Evolutionary conservation across 768 basidiomycete genomes (phyloP), one percentile per base, ranked within the genome.

Genomic region (Tylopilus vinaceipallidus): DNA sequence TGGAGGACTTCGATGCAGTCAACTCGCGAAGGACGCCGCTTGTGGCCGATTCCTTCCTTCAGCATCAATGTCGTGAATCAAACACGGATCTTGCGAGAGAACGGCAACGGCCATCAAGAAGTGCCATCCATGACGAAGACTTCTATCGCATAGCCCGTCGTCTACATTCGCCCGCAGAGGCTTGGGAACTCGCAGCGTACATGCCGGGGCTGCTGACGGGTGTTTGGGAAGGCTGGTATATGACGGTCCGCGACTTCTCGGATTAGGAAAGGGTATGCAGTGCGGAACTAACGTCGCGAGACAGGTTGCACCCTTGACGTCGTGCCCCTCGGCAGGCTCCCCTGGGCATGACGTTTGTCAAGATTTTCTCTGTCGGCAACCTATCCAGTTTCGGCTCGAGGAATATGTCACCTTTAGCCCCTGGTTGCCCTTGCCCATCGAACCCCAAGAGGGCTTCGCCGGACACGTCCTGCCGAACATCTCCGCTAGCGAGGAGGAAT

Each of bases 221-320:
- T 3, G 59, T 77, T 50, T 85, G 83, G 83, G 76, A 83, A 65
- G 83, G 83, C 1, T 71, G 70, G 40, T 80, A 75, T 60, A 79
- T 79, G n/a, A n/a, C n/a, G 78, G 83, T 82, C 55, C 60, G 70
- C 60, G 40, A 48, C 36, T 55, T 54, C 33, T 65, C 13, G 40
- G 36, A 56, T 61, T 56, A 35, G 40, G 53, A 44, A 40, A 39
- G 45, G 39, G 38, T 41, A 16, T 42, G 39, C 43, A 40, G 44
- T 17, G 45, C 44, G 41, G n/a, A 29, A 45, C 59, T 68, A 49
- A 68, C 47, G 7, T 35, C 10, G 17, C 3, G 12, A 16, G 16
- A 45, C 50, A 70, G 69, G 63, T 67, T 13, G 68, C 67, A 14
- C 47, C 69, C 27, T 46, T 50, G 46, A 49, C 59, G 26, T 47